Base-by-base conservation (phyloP, 2,329 filamentous ascomycete species). In the Trichophyton mentagrophytes region DNA sequence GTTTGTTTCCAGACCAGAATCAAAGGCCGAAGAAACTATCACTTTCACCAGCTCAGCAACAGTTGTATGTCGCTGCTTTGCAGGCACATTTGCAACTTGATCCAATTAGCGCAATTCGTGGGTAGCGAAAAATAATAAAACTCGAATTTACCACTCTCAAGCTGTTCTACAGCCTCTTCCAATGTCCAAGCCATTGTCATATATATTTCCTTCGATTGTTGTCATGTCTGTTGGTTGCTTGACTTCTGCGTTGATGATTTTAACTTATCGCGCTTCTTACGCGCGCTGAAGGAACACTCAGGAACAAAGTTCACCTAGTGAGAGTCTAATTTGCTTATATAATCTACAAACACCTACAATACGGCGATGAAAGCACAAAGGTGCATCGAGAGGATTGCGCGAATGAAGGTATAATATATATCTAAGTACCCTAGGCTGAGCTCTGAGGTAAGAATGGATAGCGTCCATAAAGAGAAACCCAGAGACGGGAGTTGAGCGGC, bases 11-110 rank as follows among this genome's bases (percentile, higher is more conserved):
- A 93, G 78, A 6, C 90, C 90, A 61, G 80, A 77, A 63, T 87
- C 83, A 72, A 88, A 89, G 9, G 83, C 82, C 65, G 82, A 75
- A 3, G 81, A 80, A 55, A 81, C 78, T 61, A 90, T 78, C 27
- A 75, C 80, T 69, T 89, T 83, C 57, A 89, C 79, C 15, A 82
- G 77, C 20, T 82, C 77, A 65, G 86, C 85, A 64, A 89, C 80
- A 67, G 80, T 83, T 53, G 78, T 77, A 36, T 76, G 74, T 53
- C 89, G 82, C 66, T 86, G 82, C 70, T 88, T 90, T 62, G 85
- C 78, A 0, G 87, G 82, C 11, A 76, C 65, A 61, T 66, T 68
- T 15, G 73, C 72, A 62, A 74, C 74, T 76, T 30, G 0, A 22
- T 25, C 53, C 3, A 47, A 33, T 59, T 20, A 59, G 57, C 40